A percentile compares a stretch with the other conserved stretches of the same genome.
These are phyloP conservation scores for Cutaneotrichosporon mucoides DNA, from an alignment of 1,284 basidiomycete genomes.

Conservation along the genomic window DNA sequence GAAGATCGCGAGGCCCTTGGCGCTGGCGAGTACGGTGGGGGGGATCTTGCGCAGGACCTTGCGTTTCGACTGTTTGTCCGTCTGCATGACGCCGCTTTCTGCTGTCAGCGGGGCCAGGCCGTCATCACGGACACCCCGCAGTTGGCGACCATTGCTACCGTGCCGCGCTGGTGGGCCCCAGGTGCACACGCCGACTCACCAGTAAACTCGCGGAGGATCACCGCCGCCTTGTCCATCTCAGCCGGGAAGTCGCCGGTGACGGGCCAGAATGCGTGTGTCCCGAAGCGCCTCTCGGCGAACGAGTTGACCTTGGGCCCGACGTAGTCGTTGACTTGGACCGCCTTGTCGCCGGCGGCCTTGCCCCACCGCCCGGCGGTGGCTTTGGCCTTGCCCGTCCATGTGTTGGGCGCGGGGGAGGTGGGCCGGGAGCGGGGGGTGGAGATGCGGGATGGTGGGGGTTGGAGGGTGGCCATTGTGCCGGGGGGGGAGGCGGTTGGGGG, in stretches of 20 bases:
- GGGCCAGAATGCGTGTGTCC: conserved; percentile 55
- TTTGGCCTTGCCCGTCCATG: conserved; percentile 37
- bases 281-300: conserved; percentile 45
- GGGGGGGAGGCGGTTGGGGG: not conserved
- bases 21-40: conserved; percentile 50
- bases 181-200: conserved; percentile 30
- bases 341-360: conserved; percentile 39
- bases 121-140: no score
- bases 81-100: conserved; percentile 42
- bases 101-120: not conserved
- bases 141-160: no score
- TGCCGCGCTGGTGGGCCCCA: not conserved
- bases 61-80: conserved; percentile 42
- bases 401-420: conserved; percentile 7
- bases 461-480: not conserved
- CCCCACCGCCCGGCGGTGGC: conserved; percentile 34
- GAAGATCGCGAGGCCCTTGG: conserved; percentile 53
- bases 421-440: conserved; percentile 11
- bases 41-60: conserved; percentile 55
- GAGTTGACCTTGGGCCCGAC: conserved; percentile 44
- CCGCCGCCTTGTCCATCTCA: conserved; percentile 54
- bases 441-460: not conserved
- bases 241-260: conserved; percentile 52
- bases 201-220: conserved; percentile 52
- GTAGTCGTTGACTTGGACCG: conserved; percentile 31